Evolutionary conservation across 352 stramenopile species (phyloP), one percentile per base, ranked within the genome.

Genomic region (Pythium aquatile): DNA sequence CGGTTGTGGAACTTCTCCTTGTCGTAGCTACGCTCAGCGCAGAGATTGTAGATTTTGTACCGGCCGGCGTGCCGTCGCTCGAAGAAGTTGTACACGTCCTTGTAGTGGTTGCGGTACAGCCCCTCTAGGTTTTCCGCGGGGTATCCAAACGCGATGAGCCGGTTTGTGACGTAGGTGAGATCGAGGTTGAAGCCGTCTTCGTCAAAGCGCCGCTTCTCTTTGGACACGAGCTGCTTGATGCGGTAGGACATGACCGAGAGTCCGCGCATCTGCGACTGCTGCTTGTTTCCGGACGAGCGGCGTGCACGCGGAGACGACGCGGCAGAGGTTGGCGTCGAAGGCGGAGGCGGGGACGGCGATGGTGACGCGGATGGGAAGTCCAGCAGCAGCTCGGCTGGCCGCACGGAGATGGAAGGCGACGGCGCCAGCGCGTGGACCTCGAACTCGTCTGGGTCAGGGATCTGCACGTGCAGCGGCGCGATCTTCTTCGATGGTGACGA

Each of bases 1-100:
- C 83, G 80, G 24, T 81, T 72, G 71, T 91, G 83, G 55, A 94
- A 94, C 52, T 88, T 91, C 9, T 86, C 83, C 30, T 87, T 79
- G 65, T 87, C 75, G 63, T 95, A 95, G n/a, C 68, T 72, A 1
- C 83, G 79, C 69, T 98, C 92, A 6, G 81, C 87, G 69, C 91
- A 92, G 39, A 98, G 83, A 55, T 98, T 98, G 76, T 97, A 97
- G 48, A 98, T 83, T 51, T 85, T 91, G 69, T 97, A 97, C 49
- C 76, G 76, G 40, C 72, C 73, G 2, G 73, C 44, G 66, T 98
- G 91, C 30, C 85, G 83, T 32, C 81, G 77, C 64, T 97, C 83
- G 40, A 98, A 94, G 68, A 97, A 97, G 53, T 88, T 76, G 63
- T 90, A 87, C 28, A 98, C 87, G 58, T 98, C 92, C 53, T 86